These are phyloP conservation scores for Mycena polygramma DNA, from an alignment of 768 basidiomycete genomes.

Conservation along the genomic window DNA sequence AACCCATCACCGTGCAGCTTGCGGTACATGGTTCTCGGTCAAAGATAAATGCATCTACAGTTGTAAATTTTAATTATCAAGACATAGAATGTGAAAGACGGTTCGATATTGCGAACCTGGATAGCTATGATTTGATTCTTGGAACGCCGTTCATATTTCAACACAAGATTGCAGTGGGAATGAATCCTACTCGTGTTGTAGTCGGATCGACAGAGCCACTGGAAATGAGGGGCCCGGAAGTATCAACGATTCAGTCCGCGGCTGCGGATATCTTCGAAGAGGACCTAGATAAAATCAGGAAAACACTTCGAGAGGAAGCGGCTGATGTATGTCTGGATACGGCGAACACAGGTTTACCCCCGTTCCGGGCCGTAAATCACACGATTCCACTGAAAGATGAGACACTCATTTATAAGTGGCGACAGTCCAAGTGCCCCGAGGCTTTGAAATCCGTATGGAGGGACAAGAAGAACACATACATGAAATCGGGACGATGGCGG, in stretches of 20 bases:
- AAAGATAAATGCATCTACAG: slow-evolving; percentile 42
- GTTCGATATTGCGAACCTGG: slow-evolving; percentile 39
- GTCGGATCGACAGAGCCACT: slow-evolving; percentile 24
- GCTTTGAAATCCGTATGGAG: slow-evolving; percentile 42
- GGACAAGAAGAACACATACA: slow-evolving; percentile 47
- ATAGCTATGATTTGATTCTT: slow-evolving; percentile 38
- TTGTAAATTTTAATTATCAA: slow-evolving; percentile 44
- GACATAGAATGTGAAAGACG: slow-evolving; percentile 37
- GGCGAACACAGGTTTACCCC: slow-evolving; percentile 37
- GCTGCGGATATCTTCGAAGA: slow-evolving; percentile 26
- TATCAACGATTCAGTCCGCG: slow-evolving; percentile 8
- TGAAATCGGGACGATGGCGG: slow-evolving; percentile 45
- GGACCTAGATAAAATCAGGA: slow-evolving; percentile 14
- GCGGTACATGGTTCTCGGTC: slow-evolving; percentile 49
- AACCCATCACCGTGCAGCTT: slow-evolving; percentile 48
- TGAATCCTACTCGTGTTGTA: slow-evolving; percentile 35
- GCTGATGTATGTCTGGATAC: slow-evolving; percentile 35
- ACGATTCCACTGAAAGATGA: slow-evolving; percentile 49
- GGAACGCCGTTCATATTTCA: slow-evolving; percentile 43
- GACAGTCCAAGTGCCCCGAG: slow-evolving; percentile 49
- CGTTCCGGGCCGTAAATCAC: slow-evolving; percentile 49
- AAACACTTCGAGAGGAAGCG: slow-evolving; percentile 32
- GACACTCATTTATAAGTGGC: slow-evolving; percentile 43
- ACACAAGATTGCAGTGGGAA: slow-evolving; percentile 35
- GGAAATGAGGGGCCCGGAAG: slow-evolving; percentile 37